Conservation (phyloP, 495 filamentous ascomycete genomes). For the Xylaria palmicola region DNA sequence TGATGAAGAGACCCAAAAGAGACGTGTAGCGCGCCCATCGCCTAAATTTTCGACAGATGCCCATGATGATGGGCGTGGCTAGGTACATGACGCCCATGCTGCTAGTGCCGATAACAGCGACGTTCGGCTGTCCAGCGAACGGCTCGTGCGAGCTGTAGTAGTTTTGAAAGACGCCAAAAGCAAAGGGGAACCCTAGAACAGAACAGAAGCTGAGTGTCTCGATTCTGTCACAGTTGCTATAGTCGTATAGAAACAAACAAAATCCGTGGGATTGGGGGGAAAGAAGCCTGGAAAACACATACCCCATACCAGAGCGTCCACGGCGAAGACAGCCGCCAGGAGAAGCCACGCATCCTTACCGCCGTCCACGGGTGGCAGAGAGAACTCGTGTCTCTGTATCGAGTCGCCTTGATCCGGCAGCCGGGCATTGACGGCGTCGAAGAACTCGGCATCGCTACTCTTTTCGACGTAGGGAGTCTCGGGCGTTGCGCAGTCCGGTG, state of each 20-base stretch:
- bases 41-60: conserved; percentile 31
- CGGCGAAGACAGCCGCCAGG: conserved; percentile 52
- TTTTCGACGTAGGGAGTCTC: not conserved
- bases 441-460: not conserved
- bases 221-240: not conserved
- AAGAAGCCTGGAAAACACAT: conserved; percentile 15
- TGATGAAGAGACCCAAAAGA: conserved; percentile 38
- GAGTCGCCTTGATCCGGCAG: not conserved
- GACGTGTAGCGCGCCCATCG: conserved; percentile 31
- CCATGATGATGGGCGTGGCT: conserved; percentile 39
- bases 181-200: conserved; percentile 54
- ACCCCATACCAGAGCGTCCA: conserved; percentile 62
- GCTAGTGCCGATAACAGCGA: conserved; percentile 44
- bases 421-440: not conserved
- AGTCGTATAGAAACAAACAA: not conserved
- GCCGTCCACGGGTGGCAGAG: conserved; percentile 53
- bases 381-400: conserved; percentile 28
- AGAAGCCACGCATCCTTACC: conserved; percentile 60
- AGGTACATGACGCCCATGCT: conserved; percentile 54
- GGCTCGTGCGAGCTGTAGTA: conserved; percentile 52
- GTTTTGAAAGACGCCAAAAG: conserved; percentile 59
- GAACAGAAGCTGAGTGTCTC: not conserved
- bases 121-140: conserved; percentile 38
- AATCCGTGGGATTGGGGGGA: conserved; percentile 3
- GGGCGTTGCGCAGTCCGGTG: conserved; percentile 7